phyloP scores from a whole-genome alignment of 495 filamentous ascomycete species.

The Friedmanniomyces simplex region DNA sequence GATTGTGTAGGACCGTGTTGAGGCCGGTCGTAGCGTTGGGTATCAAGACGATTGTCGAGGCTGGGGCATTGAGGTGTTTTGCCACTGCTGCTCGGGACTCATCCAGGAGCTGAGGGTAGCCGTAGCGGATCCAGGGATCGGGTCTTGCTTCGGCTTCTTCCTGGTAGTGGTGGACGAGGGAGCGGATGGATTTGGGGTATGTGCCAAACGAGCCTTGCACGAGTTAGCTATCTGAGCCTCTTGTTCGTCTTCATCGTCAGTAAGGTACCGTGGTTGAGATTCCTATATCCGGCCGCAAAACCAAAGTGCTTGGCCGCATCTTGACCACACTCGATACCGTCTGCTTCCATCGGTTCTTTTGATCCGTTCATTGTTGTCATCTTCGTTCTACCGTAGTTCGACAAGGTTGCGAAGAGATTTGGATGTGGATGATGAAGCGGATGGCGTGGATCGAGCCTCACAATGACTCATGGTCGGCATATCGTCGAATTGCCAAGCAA shows the following conservation, averaged over 20 bases:
- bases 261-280: conserved; percentile 68
- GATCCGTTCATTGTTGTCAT: neutral
- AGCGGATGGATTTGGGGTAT: conserved; percentile 50
- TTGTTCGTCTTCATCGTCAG: too few species aligned
- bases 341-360: neutral
- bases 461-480: too few species aligned
- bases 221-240: too few species aligned
- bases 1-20: conserved; percentile 67
- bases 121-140: conserved; percentile 62
- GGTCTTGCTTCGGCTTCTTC: conserved; percentile 51
- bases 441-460: too few species aligned
- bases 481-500: too few species aligned
- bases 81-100: conserved; percentile 55
- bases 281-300: conserved; percentile 54
- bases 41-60: conserved; percentile 60
- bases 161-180: conserved; percentile 48
- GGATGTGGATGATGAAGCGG: too few species aligned
- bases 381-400: too few species aligned
- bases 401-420: too few species aligned
- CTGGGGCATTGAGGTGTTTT: conserved; percentile 48
- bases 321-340: conserved; percentile 6
- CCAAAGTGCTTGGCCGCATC: conserved; percentile 43
- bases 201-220: conserved; percentile 82
- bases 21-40: conserved; percentile 73
- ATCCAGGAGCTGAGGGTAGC: conserved; percentile 48